Percentiles rank a stretch among this genome's conserved stretches.
These are phyloP conservation scores for Rhodotorula sp. DNA, from an alignment of 1,284 basidiomycete species.

Conservation along the genomic window DNA sequence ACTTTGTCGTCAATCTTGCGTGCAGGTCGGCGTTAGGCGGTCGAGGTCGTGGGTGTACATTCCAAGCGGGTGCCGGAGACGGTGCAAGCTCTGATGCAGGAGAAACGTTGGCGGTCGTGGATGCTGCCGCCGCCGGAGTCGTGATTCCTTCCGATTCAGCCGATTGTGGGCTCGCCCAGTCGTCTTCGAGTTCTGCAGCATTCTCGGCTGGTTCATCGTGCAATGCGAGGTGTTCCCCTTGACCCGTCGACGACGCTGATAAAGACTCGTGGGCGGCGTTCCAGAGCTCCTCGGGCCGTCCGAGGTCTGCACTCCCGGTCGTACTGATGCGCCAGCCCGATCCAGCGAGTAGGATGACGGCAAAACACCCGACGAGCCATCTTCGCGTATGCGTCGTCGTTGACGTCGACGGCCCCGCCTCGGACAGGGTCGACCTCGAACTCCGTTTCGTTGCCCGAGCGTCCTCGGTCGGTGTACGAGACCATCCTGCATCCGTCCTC, in stretches of 20 bases:
- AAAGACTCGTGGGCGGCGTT: background rate
- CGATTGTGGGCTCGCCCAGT: too few species aligned
- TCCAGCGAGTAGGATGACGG: background rate
- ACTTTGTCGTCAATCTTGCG: background rate
- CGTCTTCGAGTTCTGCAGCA: too few species aligned
- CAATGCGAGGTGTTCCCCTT: background rate
- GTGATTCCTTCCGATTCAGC: too few species aligned
- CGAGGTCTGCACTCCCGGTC: background rate
- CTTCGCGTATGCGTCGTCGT: background rate
- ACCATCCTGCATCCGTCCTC: background rate
- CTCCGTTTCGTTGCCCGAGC: too few species aligned
- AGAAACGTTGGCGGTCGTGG: too few species aligned
- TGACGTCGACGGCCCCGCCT: background rate
- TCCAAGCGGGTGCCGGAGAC: background rate
- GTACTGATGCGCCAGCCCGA: background rate
- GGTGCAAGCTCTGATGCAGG: background rate
- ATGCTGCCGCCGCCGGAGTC: too few species aligned
- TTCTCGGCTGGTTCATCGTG: background rate
- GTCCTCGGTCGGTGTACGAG: background rate
- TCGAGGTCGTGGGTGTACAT: slow-evolving; percentile 17
- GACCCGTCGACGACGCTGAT: background rate
- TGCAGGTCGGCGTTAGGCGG: slow-evolving; percentile 3
- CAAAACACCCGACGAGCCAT: background rate
- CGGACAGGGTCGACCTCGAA: background rate
- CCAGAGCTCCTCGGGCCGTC: too few species aligned